phyloP scores from a whole-genome alignment of 345 rosid genomes.

The Populus pruinosa region DNA sequence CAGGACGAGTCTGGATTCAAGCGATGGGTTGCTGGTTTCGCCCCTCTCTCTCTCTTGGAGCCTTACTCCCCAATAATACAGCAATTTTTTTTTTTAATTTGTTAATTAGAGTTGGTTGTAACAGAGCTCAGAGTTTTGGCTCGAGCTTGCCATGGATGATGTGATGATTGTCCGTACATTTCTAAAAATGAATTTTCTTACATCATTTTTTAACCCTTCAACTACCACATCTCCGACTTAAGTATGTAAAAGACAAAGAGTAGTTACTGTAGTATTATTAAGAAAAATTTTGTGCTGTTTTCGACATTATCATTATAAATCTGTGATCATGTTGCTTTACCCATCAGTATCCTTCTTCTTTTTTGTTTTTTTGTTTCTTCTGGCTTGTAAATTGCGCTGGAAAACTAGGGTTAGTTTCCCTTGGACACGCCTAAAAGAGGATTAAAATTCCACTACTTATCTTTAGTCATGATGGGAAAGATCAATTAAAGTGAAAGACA shows the following conservation, averaged over 20 bases:
- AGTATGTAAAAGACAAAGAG: neutral
- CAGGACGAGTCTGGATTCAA: conserved; percentile 12
- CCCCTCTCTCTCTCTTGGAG: neutral
- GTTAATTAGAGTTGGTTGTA: neutral
- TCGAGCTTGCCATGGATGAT: neutral
- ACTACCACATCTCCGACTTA: conserved; percentile 10
- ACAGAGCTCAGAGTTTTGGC: neutral
- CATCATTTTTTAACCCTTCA: neutral
- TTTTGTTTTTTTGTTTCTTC: neutral
- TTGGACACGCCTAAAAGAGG: neutral
- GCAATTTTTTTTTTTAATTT: no score
- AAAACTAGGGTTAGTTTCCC: neutral
- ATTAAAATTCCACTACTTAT: neutral
- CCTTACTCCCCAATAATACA: no score
- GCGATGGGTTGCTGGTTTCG: neutral
- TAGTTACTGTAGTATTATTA: neutral
- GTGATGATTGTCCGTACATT: neutral
- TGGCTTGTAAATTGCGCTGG: conserved; percentile 3
- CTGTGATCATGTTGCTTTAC: neutral
- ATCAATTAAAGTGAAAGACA: conserved; percentile 3
- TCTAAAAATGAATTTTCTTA: neutral
- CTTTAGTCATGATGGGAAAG: neutral
- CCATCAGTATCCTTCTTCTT: neutral
- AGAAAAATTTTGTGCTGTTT: neutral
- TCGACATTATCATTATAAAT: neutral